Base-by-base conservation (phyloP, 2,329 filamentous ascomycete species). In the Trichoderma atroviride region DNA sequence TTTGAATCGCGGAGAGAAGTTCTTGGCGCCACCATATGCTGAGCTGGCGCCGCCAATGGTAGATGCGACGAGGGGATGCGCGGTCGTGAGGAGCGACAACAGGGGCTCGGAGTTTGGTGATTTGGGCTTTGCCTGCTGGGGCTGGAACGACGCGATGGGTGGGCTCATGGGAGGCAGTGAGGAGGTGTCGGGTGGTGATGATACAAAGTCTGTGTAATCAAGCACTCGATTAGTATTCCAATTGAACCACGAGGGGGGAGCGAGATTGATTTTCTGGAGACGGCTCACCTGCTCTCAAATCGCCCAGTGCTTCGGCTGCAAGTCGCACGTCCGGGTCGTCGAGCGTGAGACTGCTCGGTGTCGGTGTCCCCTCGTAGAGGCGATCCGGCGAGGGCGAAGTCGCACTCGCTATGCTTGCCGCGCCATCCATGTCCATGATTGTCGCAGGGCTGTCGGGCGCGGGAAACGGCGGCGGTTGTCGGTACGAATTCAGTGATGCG, bases 1-100 rank as follows among this genome's bases (percentile, higher is more conserved):
- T 79, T 92, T 94, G 77, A 97, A 93, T 2, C 92, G 88, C 0
- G 95, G 94, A 1, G 93, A 96, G 75, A 95, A 96, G 74, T 94
- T 93, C 80, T 98, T 97, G 13, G 92, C 94, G 3, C 87, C 90
- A 33, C 91, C 91, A 78, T 98, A 98, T 1, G 92, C 93, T 1
- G 92, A 93, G 9, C 95, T 87, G 0, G 94, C 95, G 64, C 91
- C 90, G 73, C 92, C 93, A 74, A 97, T 94, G 0, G 94, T 93
- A 33, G 89, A 93, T 11, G 92, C 93, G 19, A 97, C 87, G 71
- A 96, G 84, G 0, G 95, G 95, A 76, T 97, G 94, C 1, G 92
- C 92, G 2, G 93, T 94, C 0, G 94, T 96, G 27, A 98, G 87
- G 1, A 98, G 88, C 5, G 93, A 92, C 4, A 98, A 84, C 6